phyloP scores from a whole-genome alignment of 2,329 filamentous ascomycete species.

The Periconia sp. region DNA sequence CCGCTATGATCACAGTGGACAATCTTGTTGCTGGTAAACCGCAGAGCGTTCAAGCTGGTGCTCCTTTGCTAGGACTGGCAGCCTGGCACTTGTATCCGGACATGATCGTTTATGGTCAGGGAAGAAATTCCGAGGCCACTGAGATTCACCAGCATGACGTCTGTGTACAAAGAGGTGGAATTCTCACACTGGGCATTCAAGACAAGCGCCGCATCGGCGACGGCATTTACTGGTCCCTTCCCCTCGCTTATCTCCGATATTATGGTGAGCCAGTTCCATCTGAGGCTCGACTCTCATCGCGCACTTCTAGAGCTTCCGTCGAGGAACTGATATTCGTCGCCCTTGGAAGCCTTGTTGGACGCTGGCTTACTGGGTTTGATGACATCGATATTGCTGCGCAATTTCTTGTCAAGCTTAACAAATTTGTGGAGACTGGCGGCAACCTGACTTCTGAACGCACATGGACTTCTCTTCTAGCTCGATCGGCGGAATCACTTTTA shows the following conservation, averaged over 20 bases:
- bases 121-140: too few species aligned
- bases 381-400: too few species aligned
- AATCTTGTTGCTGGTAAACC: slow-evolving; percentile 12
- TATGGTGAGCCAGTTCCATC: background rate
- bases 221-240: slow-evolving; percentile 6
- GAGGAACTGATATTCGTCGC: too few species aligned
- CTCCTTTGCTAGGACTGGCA: slow-evolving; percentile 7
- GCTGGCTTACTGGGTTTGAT: too few species aligned
- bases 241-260: slow-evolving; percentile 4
- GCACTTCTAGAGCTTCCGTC: too few species aligned
- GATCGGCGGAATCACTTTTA: too few species aligned
- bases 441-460: too few species aligned
- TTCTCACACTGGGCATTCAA: slow-evolving; percentile 1
- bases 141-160: slow-evolving; percentile 4
- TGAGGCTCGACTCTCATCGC: too few species aligned
- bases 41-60: slow-evolving; percentile 8
- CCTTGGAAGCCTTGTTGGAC: too few species aligned
- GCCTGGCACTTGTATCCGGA: slow-evolving; percentile 19
- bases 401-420: too few species aligned
- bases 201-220: background rate
- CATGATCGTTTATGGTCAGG: slow-evolving; percentile 2
- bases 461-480: too few species aligned
- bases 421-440: too few species aligned
- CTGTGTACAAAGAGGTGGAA: background rate
- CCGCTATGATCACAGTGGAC: slow-evolving; percentile 11